phyloP scores from a whole-genome alignment of 108 stramenopile species.

The Pseudonitzschia multistriata region DNA sequence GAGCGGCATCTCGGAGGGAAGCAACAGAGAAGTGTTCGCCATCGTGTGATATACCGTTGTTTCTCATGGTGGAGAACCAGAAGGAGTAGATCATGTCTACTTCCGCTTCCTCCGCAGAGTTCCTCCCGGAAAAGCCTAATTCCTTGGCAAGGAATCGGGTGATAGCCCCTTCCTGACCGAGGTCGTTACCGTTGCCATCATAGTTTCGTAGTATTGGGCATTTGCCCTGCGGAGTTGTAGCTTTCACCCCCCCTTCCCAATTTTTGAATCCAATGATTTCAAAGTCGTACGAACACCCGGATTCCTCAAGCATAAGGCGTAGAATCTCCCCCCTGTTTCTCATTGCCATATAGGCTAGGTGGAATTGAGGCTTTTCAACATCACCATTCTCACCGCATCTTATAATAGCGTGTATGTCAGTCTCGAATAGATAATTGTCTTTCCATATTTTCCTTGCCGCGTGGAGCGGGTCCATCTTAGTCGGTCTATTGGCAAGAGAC shows the following conservation, averaged over 20 bases:
- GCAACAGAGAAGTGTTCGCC: conserved; percentile 10
- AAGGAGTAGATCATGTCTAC: conserved; percentile 7
- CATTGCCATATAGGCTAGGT: conserved; percentile 7
- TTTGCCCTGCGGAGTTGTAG: conserved; percentile 5
- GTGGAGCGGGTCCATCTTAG: not conserved
- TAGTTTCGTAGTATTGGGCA: conserved; percentile 3
- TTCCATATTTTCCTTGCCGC: conserved; percentile 9
- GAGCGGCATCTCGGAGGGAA: conserved; percentile 1
- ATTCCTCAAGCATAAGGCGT: conserved; percentile 8
- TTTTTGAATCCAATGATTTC: conserved; percentile 9
- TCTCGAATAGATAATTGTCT: conserved; percentile 2
- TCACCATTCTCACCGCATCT: not conserved
- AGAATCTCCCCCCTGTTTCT: conserved; percentile 7
- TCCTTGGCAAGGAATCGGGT: conserved; percentile 1
- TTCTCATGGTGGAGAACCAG: conserved; percentile 13
- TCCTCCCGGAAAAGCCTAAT: not conserved
- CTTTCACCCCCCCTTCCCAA: not conserved
- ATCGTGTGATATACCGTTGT: conserved; percentile 8
- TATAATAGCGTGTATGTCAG: conserved; percentile 4
- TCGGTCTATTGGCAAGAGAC: not conserved
- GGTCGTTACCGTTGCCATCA: conserved; percentile 2
- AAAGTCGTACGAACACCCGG: not conserved
- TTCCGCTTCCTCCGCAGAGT: conserved; percentile 1
- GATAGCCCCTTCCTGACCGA: conserved; percentile 6
- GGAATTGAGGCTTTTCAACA: not conserved